These are phyloP conservation scores for Gyrodon lividus DNA, from an alignment of 768 basidiomycete species.

Conservation along the genomic window DNA sequence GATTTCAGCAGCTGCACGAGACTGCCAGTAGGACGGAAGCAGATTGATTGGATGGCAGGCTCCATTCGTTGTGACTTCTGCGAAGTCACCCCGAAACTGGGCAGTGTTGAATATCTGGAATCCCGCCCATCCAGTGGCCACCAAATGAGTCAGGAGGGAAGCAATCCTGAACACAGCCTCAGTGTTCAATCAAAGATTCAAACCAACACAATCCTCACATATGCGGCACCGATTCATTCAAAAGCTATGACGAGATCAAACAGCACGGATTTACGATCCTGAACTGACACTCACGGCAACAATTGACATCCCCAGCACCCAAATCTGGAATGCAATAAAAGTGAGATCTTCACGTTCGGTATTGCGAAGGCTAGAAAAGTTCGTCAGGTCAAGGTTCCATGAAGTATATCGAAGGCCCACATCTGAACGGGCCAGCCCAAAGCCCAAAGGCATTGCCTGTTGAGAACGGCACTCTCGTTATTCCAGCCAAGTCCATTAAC, in stretches of 20 bases:
- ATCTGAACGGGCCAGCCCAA: constrained; percentile 69
- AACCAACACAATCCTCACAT: constrained; percentile 33
- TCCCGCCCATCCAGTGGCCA: constrained; percentile 71
- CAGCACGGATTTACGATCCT: constrained; percentile 17
- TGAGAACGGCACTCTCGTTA: constrained; percentile 39
- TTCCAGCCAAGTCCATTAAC: constrained; percentile 36
- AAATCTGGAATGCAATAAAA: constrained; percentile 77
- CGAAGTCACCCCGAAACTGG: constrained; percentile 56
- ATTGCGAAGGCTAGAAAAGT: constrained; percentile 52
- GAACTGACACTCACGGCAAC: constrained; percentile 45
- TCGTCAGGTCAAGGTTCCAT: neutral
- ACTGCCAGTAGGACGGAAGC: constrained; percentile 64
- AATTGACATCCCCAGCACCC: constrained; percentile 76
- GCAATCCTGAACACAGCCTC: constrained; percentile 43
- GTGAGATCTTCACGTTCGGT: constrained; percentile 77
- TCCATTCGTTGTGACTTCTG: constrained; percentile 56
- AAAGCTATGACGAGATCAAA: constrained; percentile 22
- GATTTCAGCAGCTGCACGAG: constrained; percentile 59
- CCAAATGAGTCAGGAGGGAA: constrained; percentile 67
- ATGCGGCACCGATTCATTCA: constrained; percentile 82
- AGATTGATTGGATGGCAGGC: constrained; percentile 58
- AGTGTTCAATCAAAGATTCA: neutral
- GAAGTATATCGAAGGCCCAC: constrained; percentile 40
- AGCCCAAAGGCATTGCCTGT: constrained; percentile 51
- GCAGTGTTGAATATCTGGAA: constrained; percentile 65